A percentile compares a stretch with the other conserved stretches of the same genome.
These are phyloP conservation scores for Zizania palustris DNA, from an alignment of 202 grass and related monocot genomes.

Conservation along the genomic window DNA sequence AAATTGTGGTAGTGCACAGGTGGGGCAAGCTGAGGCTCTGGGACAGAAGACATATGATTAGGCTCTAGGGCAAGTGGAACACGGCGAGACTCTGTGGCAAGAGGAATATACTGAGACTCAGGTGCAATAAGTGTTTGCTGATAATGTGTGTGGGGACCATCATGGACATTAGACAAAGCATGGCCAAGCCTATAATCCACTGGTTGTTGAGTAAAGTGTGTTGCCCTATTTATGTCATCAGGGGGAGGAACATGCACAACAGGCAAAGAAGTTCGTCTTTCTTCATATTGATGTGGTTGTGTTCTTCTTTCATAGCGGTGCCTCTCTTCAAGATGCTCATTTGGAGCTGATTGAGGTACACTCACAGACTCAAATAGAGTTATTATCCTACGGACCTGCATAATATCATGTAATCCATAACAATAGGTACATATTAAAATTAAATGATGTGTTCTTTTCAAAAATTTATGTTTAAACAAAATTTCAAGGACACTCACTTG, in stretches of 20 bases:
- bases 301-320: conserved; percentile 39
- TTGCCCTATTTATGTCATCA: conserved; percentile 43
- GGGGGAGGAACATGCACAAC: conserved; percentile 44
- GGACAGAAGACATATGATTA: conserved; percentile 36
- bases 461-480: conserved; percentile 2
- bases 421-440: conserved; percentile 17
- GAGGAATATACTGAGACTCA: conserved; percentile 36
- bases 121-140: conserved; percentile 24
- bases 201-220: conserved; percentile 36
- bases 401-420: conserved; percentile 29
- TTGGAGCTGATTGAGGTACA: conserved; percentile 40
- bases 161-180: conserved; percentile 40
- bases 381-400: conserved; percentile 62
- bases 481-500: conserved; percentile 55
- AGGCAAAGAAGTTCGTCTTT: conserved; percentile 28
- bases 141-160: conserved; percentile 45
- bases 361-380: conserved; percentile 44
- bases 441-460: conserved; percentile 29
- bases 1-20: conserved; percentile 37
- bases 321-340: conserved; percentile 28
- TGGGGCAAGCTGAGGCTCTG: conserved; percentile 51
- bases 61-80: conserved; percentile 14
- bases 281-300: conserved; percentile 34
- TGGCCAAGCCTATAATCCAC: conserved; percentile 30
- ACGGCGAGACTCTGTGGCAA: conserved; percentile 31